phyloP scores from a whole-genome alignment of 345 rosid genomes.

The Aquilaria yunnanensis region DNA sequence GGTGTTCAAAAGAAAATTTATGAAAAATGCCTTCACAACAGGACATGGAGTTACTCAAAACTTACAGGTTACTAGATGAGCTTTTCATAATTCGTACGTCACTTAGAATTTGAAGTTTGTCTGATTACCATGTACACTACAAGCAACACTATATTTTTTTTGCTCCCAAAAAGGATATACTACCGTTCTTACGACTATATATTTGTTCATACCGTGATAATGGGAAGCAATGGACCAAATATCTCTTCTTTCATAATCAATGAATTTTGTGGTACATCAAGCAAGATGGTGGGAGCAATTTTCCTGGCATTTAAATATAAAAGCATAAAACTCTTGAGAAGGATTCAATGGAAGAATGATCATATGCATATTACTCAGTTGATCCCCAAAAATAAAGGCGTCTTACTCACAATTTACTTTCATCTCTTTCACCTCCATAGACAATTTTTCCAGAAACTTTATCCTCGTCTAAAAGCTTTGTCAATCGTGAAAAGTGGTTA shows the following conservation, averaged over 20 bases:
- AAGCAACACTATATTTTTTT: too few relatives aligned
- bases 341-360: background rate
- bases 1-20: too few relatives aligned
- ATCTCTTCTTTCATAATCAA: constrained; percentile 86
- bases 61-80: too few relatives aligned
- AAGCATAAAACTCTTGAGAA: constrained; percentile 1
- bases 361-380: background rate
- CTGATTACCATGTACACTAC: too few relatives aligned
- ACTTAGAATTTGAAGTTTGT: too few relatives aligned
- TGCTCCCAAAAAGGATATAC: too few relatives aligned
- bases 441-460: constrained; percentile 78
- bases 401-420: constrained; percentile 55
- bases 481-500: constrained; percentile 69
- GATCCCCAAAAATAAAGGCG: constrained; percentile 2
- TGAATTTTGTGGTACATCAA: constrained; percentile 77
- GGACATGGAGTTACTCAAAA: too few relatives aligned
- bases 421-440: constrained; percentile 72
- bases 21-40: too few relatives aligned
- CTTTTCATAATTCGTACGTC: too few relatives aligned
- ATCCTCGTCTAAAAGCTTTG: constrained; percentile 76
- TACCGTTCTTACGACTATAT: background rate
- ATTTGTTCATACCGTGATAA: constrained; percentile 44
- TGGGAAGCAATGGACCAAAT: constrained; percentile 95
- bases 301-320: constrained; percentile 34
- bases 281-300: constrained; percentile 83